Evolutionary conservation across 176 grass and related monocot species (phyloP).

Genomic region (Panicum miliaceum): DNA sequence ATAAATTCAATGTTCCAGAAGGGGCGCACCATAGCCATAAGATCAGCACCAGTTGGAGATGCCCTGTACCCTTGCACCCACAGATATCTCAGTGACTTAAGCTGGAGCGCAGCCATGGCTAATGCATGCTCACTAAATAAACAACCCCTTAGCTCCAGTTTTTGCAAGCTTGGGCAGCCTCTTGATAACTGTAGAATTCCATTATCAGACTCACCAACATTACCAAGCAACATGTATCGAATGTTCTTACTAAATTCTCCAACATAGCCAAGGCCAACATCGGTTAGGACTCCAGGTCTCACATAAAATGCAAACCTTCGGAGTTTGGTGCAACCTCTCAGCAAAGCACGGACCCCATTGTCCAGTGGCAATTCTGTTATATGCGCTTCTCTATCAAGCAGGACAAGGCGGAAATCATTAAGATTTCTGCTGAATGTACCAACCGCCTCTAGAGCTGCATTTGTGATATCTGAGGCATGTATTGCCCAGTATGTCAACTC

Average conservation of each 20-base stretch:
- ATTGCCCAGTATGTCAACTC: slow-evolving; percentile 77
- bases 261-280: slow-evolving; percentile 80
- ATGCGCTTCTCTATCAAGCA: slow-evolving; percentile 77
- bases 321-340: slow-evolving; percentile 85
- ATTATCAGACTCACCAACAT: slow-evolving; percentile 75
- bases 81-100: slow-evolving; percentile 82
- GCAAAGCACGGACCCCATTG: slow-evolving; percentile 77
- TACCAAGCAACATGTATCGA: slow-evolving; percentile 86
- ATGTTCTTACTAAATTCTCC: slow-evolving; percentile 72
- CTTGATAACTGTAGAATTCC: slow-evolving; percentile 64
- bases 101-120: slow-evolving; percentile 66
- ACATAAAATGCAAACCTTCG: slow-evolving; percentile 93
- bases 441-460: slow-evolving; percentile 84
- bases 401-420: slow-evolving; percentile 92
- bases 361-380: slow-evolving; percentile 85
- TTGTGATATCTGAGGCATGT: slow-evolving; percentile 94
- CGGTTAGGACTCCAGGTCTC: slow-evolving; percentile 85
- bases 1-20: slow-evolving; percentile 99
- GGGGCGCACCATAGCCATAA: slow-evolving; percentile 73
- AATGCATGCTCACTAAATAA: slow-evolving; percentile 80
- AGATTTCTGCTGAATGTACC: slow-evolving; percentile 80
- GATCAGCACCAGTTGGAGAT: slow-evolving; percentile 65
- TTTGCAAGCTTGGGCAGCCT: slow-evolving; percentile 86
- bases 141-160: slow-evolving; percentile 91
- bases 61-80: slow-evolving; percentile 96